Evolutionary conservation across 352 stramenopile species (phyloP), one percentile per base, ranked within the genome.

Genomic region (Bremia lactucae): DNA sequence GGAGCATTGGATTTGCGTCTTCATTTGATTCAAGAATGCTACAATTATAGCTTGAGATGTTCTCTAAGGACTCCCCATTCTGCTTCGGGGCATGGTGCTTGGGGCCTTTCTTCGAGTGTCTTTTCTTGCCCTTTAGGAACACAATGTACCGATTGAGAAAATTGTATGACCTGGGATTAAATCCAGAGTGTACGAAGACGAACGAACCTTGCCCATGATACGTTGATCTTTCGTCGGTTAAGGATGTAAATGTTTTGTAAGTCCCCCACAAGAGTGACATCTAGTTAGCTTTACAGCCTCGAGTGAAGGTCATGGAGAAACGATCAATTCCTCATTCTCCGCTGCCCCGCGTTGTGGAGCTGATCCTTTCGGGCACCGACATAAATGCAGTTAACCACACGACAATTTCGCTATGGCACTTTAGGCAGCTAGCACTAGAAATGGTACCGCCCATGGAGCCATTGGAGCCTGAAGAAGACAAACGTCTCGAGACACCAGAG

Each of bases 391-490:
- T 90, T 41, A 83, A 87, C 55, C 74, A 73, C 38, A 64, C 72
- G 56, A 76, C 68, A 33, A 59, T 90, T 9, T 86, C 77, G 24
- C 66, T 87, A 13, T 90, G 77, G 77, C 77, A 90, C 55, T 83
- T 86, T 49, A 63, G 74, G 38, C 70, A 87, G 45, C 49, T 90
- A 29, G 49, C 61, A 36, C 53, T 61, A 8, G 65, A 67, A 45
- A 46, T 84, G 33, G 43, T 89, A 13, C 66, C 71, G 36, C 15
- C 39, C 13, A 44, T 33, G 7, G 38, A 23, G 3, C 31, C 42
- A 2, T 7, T 28, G 14, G 49, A 62, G 9, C 21, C 41, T 3
- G 55, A 70, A 15, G 41, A 58, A 10, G 42, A 48, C 11, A 42
- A 53, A 15, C 52, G 15, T 0, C 14, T 46, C 23, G 56, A 49